Base-by-base conservation (phyloP, 2,329 filamentous ascomycete genomes). In the Talaromyces rugulosus region DNA sequence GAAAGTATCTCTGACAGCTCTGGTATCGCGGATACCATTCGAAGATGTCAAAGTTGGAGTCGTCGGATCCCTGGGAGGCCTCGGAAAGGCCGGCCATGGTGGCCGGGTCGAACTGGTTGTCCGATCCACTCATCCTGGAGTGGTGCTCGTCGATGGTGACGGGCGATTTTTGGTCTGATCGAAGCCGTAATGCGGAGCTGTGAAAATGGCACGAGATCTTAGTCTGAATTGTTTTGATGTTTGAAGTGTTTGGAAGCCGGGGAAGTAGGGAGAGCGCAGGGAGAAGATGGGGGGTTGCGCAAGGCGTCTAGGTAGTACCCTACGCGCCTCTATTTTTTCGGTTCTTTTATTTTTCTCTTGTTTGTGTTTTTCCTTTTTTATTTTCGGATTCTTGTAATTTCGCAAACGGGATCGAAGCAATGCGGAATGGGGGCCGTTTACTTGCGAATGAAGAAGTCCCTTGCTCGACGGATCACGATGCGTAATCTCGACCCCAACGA, bases 21-120 rank as follows among this genome's bases (percentile, higher is more conserved):
- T 95, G 89, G 75, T 96, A 96, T 63, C 90, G 89, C 9, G 91
- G 90, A 74, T 96, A 90, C 95, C 95, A 98, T 64, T 92, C 90
- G 73, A 97, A 89, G 66, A 97, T 90, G 75, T 81, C 78, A 64
- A 80, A 87, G 64, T 81, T 78, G 60, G 80, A 75, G 62, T 79
- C 77, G 62, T 75, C 73, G 53, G 75, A 63, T 27, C 68, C 72
- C 27, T 74, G 73, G 6, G 75, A 73, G 55, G 72, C 69, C 57
- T 75, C 73, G 57, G 70, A 68, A 56, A 77, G 62, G 34, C 72
- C 75, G 60, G 74, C 69, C 73, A 76, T 76, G 28, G 72, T 71
- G 60, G 71, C 69, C 59, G 75, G 71, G 56, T 77, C 72, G 66
- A 76, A 73, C 44, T 72, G 74, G 58, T 67, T 59, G 53, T 68